These are phyloP conservation scores for Gracilaria domingensis DNA, from an alignment of 23 red algal species.

Conservation along the genomic window DNA sequence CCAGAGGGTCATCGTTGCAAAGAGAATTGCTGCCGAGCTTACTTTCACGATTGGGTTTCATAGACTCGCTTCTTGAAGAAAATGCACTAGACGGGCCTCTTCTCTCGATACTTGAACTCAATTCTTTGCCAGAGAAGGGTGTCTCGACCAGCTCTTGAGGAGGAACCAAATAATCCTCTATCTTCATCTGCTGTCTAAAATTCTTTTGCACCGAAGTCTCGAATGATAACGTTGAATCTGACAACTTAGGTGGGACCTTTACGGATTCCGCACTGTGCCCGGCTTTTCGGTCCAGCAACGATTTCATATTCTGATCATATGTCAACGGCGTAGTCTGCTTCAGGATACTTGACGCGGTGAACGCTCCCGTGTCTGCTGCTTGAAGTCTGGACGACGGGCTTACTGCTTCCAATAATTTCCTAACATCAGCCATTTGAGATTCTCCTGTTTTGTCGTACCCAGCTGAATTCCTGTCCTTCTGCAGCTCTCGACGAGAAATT, in stretches of 20 bases:
- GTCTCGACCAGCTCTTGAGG: neutral
- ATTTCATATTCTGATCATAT: neutral
- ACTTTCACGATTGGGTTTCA: neutral
- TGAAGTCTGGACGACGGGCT: neutral
- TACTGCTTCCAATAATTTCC: neutral
- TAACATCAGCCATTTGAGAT: conserved; percentile 26
- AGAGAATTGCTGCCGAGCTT: neutral
- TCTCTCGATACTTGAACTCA: neutral
- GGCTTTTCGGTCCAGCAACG: neutral
- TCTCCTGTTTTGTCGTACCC: neutral
- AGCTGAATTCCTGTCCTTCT: neutral
- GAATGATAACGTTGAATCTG: neutral
- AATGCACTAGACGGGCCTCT: neutral
- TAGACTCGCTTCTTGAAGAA: neutral
- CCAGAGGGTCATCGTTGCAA: neutral
- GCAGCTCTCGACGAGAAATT: neutral
- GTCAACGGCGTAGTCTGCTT: neutral
- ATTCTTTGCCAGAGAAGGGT: neutral
- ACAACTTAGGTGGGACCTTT: neutral
- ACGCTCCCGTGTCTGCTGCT: neutral
- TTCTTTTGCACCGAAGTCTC: neutral
- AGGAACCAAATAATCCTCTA: neutral
- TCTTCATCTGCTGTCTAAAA: neutral
- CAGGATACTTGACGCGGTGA: neutral
- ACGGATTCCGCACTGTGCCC: neutral